Percentiles rank a stretch among this genome's conserved stretches.
Evolutionary conservation across 2,329 filamentous ascomycete species (phyloP).

Genomic region (Penicillium griseofulvum): DNA sequence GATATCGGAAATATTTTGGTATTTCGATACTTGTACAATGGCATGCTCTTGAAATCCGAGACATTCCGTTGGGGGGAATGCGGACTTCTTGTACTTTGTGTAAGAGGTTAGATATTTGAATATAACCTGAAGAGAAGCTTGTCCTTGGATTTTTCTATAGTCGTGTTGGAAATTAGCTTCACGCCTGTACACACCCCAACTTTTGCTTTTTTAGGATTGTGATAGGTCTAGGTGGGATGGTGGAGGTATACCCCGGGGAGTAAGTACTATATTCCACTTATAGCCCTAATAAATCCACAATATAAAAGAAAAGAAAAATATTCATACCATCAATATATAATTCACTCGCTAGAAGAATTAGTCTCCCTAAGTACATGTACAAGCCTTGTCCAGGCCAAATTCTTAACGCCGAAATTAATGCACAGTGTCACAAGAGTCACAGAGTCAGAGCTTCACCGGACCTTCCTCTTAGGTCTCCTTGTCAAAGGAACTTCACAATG

Average conservation of each 20-base stretch:
- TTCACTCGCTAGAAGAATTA: slow-evolving; percentile 9
- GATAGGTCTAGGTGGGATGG: not conserved
- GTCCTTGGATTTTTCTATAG: slow-evolving; percentile 6
- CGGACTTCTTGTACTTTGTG: slow-evolving; percentile 2
- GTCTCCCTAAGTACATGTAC: slow-evolving; percentile 22
- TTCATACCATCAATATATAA: slow-evolving; percentile 7
- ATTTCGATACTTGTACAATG: not conserved
- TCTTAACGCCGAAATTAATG: slow-evolving; percentile 23
- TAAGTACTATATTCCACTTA: too few species aligned
- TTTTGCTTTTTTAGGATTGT: not conserved
- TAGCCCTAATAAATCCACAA: not conserved
- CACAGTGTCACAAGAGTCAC: slow-evolving; percentile 12
- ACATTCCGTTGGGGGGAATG: slow-evolving; percentile 1
- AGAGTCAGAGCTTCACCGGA: slow-evolving; percentile 5
- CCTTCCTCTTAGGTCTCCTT: slow-evolving; percentile 16
- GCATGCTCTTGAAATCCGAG: not conserved
- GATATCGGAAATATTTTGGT: not conserved
- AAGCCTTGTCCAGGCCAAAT: slow-evolving; percentile 15
- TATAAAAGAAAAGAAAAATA: not conserved
- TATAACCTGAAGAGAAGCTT: slow-evolving; percentile 10
- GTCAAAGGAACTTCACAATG: slow-evolving; percentile 22
- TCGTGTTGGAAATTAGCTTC: slow-evolving; percentile 10
- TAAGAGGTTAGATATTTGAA: slow-evolving; percentile 2
- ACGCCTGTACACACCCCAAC: slow-evolving; percentile 3
- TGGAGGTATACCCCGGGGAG: not conserved